These are phyloP conservation scores for Sporothrix dimorphospora DNA, from an alignment of 2,329 filamentous ascomycete genomes.

Conservation along the genomic window DNA sequence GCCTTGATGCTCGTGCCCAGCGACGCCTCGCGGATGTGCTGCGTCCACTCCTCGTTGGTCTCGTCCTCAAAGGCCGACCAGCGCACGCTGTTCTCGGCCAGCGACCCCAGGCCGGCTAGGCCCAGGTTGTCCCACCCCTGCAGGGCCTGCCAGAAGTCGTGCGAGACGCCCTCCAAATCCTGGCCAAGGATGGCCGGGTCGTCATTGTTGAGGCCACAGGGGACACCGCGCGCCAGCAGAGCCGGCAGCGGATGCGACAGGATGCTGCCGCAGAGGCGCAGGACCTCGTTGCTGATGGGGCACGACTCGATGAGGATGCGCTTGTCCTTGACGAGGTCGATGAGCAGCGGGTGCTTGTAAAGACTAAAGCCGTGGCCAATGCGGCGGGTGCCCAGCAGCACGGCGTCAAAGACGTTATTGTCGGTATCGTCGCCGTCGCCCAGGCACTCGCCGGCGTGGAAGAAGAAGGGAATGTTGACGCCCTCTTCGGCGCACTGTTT, in stretches of 20 bases:
- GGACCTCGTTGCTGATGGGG: slow-evolving; percentile 81
- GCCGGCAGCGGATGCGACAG: slow-evolving; percentile 69
- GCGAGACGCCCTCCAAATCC: slow-evolving; percentile 77
- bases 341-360: slow-evolving; percentile 86
- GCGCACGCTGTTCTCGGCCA: slow-evolving; percentile 90
- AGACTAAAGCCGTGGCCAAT: slow-evolving; percentile 90
- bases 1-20: slow-evolving; percentile 73
- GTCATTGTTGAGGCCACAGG: slow-evolving; percentile 85
- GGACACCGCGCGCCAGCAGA: slow-evolving; percentile 79
- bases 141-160: slow-evolving; percentile 92
- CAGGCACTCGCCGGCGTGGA: slow-evolving; percentile 89
- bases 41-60: slow-evolving; percentile 68
- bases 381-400: slow-evolving; percentile 81
- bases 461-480: slow-evolving; percentile 89
- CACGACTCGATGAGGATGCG: slow-evolving; percentile 88
- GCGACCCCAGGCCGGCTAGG: slow-evolving; percentile 78
- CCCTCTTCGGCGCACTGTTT: slow-evolving; percentile 78
- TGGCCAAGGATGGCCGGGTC: slow-evolving; percentile 86
- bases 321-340: slow-evolving; percentile 87
- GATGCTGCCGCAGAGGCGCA: slow-evolving; percentile 37
- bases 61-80: slow-evolving; percentile 91
- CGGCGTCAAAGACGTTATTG: slow-evolving; percentile 82
- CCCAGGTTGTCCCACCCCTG: slow-evolving; percentile 93
- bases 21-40: slow-evolving; percentile 73
- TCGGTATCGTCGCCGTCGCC: slow-evolving; percentile 75